These are phyloP conservation scores for Penium margaritaceum DNA, from an alignment of 139 green algal genomes.

Conservation along the genomic window DNA sequence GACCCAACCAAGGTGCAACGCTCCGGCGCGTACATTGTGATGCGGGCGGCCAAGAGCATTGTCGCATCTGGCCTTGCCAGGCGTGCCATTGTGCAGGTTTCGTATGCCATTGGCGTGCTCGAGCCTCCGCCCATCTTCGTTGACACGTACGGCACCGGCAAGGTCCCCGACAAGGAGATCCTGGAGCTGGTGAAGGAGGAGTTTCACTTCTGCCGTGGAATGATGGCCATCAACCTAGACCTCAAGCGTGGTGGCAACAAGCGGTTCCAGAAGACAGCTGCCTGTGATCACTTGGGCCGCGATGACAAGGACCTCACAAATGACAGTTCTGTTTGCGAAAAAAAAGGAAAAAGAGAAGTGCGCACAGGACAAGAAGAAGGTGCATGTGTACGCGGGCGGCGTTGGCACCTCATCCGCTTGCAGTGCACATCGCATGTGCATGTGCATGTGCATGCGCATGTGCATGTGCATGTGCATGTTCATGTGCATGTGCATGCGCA, in stretches of 20 bases:
- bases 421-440: too few relatives aligned
- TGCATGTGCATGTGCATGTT: too few relatives aligned
- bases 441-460: too few relatives aligned
- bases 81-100: slow-evolving; percentile 60
- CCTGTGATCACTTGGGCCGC: slow-evolving; percentile 74
- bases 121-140: slow-evolving; percentile 94
- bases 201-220: slow-evolving; percentile 92
- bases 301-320: slow-evolving; percentile 76
- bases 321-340: too few relatives aligned
- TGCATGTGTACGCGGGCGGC: too few relatives aligned
- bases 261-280: too few relatives aligned
- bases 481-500: too few relatives aligned
- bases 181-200: slow-evolving; percentile 71
- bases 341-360: too few relatives aligned
- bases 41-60: slow-evolving; percentile 93
- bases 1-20: slow-evolving; percentile 74
- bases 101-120: slow-evolving; percentile 92
- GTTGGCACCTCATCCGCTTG: too few relatives aligned
- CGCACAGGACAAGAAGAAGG: too few relatives aligned
- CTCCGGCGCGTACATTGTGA: slow-evolving; percentile 91
- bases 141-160: slow-evolving; percentile 95
- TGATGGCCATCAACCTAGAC: slow-evolving; percentile 85
- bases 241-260: too few relatives aligned
- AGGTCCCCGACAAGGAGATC: slow-evolving; percentile 78
- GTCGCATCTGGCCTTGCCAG: slow-evolving; percentile 80